Percentiles rank a stretch among this genome's conserved stretches.
Evolutionary conservation across 495 filamentous ascomycete genomes (phyloP).

Genomic region (Aspergillus campestris): DNA sequence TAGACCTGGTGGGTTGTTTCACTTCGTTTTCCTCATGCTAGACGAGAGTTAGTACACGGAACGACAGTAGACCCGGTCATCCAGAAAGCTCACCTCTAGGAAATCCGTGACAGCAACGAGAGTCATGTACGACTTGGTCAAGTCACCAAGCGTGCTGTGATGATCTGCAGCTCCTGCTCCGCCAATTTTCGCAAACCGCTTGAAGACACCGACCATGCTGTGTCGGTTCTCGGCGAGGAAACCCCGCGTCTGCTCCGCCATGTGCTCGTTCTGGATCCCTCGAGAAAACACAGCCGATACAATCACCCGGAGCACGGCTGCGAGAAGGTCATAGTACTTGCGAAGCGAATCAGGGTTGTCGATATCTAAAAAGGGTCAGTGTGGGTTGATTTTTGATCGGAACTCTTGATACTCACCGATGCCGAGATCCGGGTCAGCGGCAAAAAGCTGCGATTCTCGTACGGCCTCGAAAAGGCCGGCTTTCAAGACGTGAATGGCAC

Average conservation of each 20-base stretch:
- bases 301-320: slow-evolving; percentile 74
- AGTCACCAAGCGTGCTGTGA: slow-evolving; percentile 34
- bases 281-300: slow-evolving; percentile 67
- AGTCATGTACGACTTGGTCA: slow-evolving; percentile 54
- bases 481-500: slow-evolving; percentile 73
- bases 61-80: not conserved
- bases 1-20: slow-evolving; percentile 20
- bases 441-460: slow-evolving; percentile 70
- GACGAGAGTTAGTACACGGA: not conserved
- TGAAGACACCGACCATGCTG: slow-evolving; percentile 81
- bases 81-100: slow-evolving; percentile 43
- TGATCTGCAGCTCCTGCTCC: slow-evolving; percentile 31
- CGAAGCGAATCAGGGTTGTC: slow-evolving; percentile 62
- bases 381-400: not conserved
- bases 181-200: slow-evolving; percentile 76
- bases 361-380: slow-evolving; percentile 39
- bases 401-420: slow-evolving; percentile 46
- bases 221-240: slow-evolving; percentile 76
- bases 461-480: slow-evolving; percentile 82
- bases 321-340: slow-evolving; percentile 75
- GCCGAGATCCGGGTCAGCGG: slow-evolving; percentile 88
- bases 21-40: slow-evolving; percentile 38
- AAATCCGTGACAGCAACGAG: slow-evolving; percentile 53
- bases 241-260: slow-evolving; percentile 57
- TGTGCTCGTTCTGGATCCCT: slow-evolving; percentile 71